Base-by-base conservation (phyloP, 768 basidiomycete genomes). In the Tricholoma flavovirens region DNA sequence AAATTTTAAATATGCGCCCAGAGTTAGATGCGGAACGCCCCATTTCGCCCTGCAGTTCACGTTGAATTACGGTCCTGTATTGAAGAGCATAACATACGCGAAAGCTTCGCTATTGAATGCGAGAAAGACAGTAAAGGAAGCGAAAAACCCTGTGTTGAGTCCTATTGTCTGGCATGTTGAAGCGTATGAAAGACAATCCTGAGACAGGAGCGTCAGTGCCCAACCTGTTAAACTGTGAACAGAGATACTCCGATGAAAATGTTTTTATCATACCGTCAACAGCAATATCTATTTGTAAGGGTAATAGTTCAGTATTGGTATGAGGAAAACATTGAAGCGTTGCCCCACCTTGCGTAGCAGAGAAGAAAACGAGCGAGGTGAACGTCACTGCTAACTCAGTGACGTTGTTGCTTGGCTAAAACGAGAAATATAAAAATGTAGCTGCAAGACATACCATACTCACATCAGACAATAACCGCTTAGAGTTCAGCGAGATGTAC, bases 161-260 rank as follows among this genome's bases (percentile, higher is more conserved):
- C 97, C 97, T 58, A 98, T 92, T 0, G 97, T 98, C 70, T 99
- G 97, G 56, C 96, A 98, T 6, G 95, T 98, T 15, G 94, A 97
- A 3, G 97, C 97, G 66, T 95, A 99, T 15, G 95, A 93, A 35
- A 98, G 73, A 66, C 94, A 95, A 60, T 93, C 93, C 58, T 91
- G 86, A 2, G 96, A 98, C 48, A 99, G 83, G 32, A 86, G 79
- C 4, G 90, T 93, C 54, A 89, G 78, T 17, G 86, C 89, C 88
- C 88, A 90, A 29, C 86, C 85, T 87, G 57, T 35, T 43, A 4
- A n/a, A 24, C 32, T 24, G 17, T 52, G 26, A 53, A 56, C 45
- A 4, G 8, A 49, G 6, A 10, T 49, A 30, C 30, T n/a, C n/a
- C 26, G 15, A 7, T 52, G n/a, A 49, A n/a, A 49, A 11, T 17